Conservation (phyloP, 257 asterid genomes). For the Solanum piurae region DNA sequence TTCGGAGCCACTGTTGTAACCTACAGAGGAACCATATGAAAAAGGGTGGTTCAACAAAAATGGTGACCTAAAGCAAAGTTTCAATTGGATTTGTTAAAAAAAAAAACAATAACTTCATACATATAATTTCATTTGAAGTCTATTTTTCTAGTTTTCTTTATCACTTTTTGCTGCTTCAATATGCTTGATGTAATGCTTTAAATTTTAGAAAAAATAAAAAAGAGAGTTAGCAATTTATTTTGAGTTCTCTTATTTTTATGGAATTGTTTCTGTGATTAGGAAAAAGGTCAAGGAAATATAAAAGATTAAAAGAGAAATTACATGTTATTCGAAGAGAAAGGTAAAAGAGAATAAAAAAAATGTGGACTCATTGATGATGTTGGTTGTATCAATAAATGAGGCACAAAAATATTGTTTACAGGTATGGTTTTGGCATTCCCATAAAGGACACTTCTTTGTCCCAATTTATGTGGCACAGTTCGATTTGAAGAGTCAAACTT, state of each 20-base stretch:
- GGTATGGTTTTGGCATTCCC: background rate
- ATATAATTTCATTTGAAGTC: background rate
- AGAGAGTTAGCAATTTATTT: background rate
- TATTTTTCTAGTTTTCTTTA: background rate
- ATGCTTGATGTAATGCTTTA: background rate
- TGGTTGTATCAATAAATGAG: background rate
- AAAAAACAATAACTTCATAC: background rate
- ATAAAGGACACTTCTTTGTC: background rate
- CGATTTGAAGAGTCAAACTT: background rate
- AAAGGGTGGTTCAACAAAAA: background rate
- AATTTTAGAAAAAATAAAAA: background rate
- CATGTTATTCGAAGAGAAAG: background rate
- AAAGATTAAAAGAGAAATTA: background rate
- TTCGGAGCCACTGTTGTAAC: conserved; percentile 93
- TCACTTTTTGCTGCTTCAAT: background rate
- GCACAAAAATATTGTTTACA: background rate
- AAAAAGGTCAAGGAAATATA: background rate
- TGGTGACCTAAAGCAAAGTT: background rate
- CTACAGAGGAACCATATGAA: conserved; percentile 31
- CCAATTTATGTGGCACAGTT: background rate
- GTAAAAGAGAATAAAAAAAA: background rate
- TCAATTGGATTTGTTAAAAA: background rate
- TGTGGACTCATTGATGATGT: background rate
- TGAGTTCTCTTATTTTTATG: background rate
- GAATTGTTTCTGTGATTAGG: background rate